Evolutionary conservation across 1,284 basidiomycete species (phyloP), one percentile per base, ranked within the genome.

Genomic region (Anthracocystis walkeri): DNA sequence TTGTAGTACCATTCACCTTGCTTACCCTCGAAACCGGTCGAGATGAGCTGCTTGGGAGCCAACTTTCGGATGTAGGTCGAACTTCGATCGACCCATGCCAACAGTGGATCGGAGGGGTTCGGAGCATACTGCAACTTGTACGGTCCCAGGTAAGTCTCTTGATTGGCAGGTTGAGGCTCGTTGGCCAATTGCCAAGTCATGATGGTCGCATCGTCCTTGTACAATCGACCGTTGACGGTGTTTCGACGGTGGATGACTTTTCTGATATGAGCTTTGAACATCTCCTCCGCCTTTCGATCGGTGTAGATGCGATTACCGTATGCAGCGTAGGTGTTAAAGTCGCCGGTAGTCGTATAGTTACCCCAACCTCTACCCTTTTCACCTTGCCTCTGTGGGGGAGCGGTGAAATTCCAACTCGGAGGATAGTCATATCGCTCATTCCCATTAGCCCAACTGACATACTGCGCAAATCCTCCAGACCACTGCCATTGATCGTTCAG

Each of bases 161-260:
- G 51, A 41, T 45, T 54, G 20, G 53, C 33, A 6, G 60, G 65
- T 33, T 78, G 78, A 12, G 78, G 78, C 52, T 80, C 78, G 52
- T 80, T 80, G 42, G 65, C 58, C 12, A 77, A 68, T 41, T 80
- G 77, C 78, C 78, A 80, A 7, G 77, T 73, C 77, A 80, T 73
- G 58, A 78, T 80, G 23, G 78, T 75, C 0, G 78, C 59, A 55
- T 80, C 77, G 29, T 80, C 55, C 40, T 65, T 72, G 77, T 80
- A 76, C 7, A 68, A 20, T 4, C 68, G 46, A 3, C 78, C 76
- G 54, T 58, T 80, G 69, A 80, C 55, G 10, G 76, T 75, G 51
- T 79, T 79, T 11, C 63, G 52, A 11, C 78, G 56, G 35, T 79
- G 53, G 57, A 79, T 53, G 41, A 79, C 72, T 21, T 60, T 73